phyloP scores from a whole-genome alignment of 441 rosid genomes.

The Hura crepitans region DNA sequence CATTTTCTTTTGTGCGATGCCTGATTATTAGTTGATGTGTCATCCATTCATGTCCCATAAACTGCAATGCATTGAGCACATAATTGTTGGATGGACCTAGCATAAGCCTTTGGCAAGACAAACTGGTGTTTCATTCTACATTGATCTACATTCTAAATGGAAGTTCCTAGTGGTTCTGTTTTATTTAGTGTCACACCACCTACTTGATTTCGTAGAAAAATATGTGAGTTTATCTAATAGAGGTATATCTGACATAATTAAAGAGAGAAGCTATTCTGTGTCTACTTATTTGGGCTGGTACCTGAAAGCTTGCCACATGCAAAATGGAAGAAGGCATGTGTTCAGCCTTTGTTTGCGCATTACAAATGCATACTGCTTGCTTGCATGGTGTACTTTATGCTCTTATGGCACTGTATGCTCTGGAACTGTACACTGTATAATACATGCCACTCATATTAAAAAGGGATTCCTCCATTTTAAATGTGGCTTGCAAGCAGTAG shows the following conservation, averaged over 20 bases:
- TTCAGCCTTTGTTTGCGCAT: background rate
- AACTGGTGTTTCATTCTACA: background rate
- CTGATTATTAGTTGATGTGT: background rate
- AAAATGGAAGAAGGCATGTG: background rate
- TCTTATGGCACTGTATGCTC: background rate
- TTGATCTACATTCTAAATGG: too few relatives aligned
- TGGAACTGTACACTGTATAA: background rate
- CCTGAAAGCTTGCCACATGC: background rate
- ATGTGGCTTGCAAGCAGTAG: background rate
- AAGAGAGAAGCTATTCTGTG: background rate
- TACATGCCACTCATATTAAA: background rate
- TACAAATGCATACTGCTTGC: background rate
- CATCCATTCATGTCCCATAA: background rate
- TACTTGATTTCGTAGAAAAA: background rate
- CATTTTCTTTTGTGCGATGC: background rate
- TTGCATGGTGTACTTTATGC: background rate
- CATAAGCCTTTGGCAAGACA: background rate
- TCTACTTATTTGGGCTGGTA: background rate
- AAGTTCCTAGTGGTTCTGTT: background rate
- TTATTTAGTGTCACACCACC: background rate
- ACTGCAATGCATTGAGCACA: background rate
- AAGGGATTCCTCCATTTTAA: background rate
- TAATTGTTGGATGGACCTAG: background rate
- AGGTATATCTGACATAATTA: background rate
- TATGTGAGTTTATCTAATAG: background rate